Percentiles rank a stretch among this genome's conserved stretches.
Evolutionary conservation across 2,329 filamentous ascomycete genomes (phyloP).

Genomic region (Moelleriella libera): DNA sequence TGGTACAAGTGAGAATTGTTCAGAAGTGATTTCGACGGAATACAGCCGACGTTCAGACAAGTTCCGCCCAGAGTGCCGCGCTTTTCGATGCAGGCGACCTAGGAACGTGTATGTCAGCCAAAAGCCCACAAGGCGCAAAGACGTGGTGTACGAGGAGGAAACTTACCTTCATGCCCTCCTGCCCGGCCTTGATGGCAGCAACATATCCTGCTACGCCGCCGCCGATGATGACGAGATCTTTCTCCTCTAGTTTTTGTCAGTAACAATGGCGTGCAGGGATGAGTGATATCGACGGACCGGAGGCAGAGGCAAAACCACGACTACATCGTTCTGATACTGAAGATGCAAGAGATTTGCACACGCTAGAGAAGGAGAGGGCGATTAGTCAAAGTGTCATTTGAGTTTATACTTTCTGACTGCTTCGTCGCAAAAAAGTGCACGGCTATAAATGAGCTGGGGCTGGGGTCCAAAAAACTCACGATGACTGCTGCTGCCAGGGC

Average conservation of each 20-base stretch:
- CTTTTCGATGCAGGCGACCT: constrained; percentile 98
- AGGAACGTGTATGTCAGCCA: constrained; percentile 3
- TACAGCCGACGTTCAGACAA: constrained; percentile 97
- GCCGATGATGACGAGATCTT: constrained; percentile 94
- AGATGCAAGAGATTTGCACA: constrained; percentile 33
- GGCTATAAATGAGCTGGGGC: not conserved
- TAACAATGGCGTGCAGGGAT: not conserved
- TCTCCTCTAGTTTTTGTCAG: constrained; percentile 57
- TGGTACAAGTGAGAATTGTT: constrained; percentile 99
- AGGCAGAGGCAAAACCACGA: constrained; percentile 43
- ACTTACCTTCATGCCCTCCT: constrained; percentile 84
- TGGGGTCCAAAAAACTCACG: constrained; percentile 23
- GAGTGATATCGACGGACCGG: constrained; percentile 28
- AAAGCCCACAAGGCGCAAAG: not conserved
- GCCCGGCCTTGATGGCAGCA: constrained; percentile 95
- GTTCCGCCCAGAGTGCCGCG: constrained; percentile 88
- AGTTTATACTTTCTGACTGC: not conserved
- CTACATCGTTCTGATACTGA: constrained; percentile 30
- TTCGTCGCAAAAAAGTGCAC: not conserved
- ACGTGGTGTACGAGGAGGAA: not conserved
- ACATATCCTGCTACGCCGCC: constrained; percentile 98
- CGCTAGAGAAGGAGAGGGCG: constrained; percentile 19
- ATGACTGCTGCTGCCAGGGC: constrained; percentile 31
- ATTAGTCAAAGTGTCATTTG: not conserved
- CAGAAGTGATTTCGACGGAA: constrained; percentile 96